Conservation (phyloP, 495 filamentous ascomycete genomes). For the Talaromyces nanjingensis region DNA sequence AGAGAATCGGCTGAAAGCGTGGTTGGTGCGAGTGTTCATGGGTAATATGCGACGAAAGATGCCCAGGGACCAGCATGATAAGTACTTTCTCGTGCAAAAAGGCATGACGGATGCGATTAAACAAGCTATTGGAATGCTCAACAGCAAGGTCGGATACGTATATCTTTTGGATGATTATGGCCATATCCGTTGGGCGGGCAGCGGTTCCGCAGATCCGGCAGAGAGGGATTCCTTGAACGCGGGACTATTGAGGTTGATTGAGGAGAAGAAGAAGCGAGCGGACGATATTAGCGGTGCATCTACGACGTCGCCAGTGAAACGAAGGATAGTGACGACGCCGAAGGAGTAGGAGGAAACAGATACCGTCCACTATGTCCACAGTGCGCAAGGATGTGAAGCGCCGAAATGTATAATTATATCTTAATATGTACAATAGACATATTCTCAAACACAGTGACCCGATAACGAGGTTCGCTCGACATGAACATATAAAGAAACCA, state of each 20-base stretch:
- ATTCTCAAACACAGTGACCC: background rate
- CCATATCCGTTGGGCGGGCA: conserved; percentile 91
- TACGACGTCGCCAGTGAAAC: conserved; percentile 8
- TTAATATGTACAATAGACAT: conserved; percentile 9
- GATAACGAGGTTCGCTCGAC: background rate
- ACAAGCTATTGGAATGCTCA: conserved; percentile 73
- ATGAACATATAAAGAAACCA: background rate
- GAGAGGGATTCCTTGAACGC: conserved; percentile 68
- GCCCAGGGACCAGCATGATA: conserved; percentile 52
- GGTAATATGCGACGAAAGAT: conserved; percentile 49
- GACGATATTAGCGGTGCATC: conserved; percentile 2
- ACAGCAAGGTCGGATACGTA: conserved; percentile 87
- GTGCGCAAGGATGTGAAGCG: background rate
- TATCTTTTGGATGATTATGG: conserved; percentile 85
- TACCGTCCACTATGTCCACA: background rate
- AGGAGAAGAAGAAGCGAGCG: conserved; percentile 37
- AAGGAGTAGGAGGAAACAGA: conserved; percentile 4
- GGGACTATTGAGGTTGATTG: conserved; percentile 60
- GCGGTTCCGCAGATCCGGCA: conserved; percentile 60
- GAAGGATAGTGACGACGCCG: conserved; percentile 16
- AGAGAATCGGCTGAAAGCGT: conserved; percentile 67
- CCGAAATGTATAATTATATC: background rate
- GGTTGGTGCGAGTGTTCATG: conserved; percentile 65
- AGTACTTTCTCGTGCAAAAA: conserved; percentile 77
- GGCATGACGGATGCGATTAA: conserved; percentile 69